Base-by-base conservation (phyloP, 345 rosid genomes). In the Aquilaria yunnanensis region DNA sequence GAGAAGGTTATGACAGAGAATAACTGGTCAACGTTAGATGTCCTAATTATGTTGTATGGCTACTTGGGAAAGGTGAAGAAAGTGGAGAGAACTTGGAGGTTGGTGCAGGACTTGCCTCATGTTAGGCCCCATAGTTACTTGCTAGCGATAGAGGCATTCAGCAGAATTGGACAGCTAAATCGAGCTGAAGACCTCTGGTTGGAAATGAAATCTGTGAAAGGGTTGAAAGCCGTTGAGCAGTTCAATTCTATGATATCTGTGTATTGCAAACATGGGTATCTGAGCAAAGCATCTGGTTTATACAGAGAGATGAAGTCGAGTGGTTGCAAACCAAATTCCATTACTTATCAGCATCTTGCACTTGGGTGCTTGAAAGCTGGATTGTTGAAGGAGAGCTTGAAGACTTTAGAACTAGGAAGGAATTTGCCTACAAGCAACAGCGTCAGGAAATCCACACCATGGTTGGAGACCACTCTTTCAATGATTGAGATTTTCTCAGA, bases 21-120 rank as follows among this genome's bases (percentile, higher is more conserved):
- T 62, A 90, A 88, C 65, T 94, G 97, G 99, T 88, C 96, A 9
- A 94, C 90, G 0, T 80, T 90, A 2, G 96, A 94, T 74, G 78
- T 88, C 62, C 78, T 93, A 54, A 79, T 90, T 62, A 88, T 90
- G 49, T 65, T 88, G 50, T 88, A 85, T 46, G 97, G 97, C 6
- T 79, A 74, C 75, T 69, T 94, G 57, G 79, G 82, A 6, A 88
- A 90, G 78, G 81, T 23, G 65, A 85, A 74, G 60, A 81, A 88
- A 58, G 70, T 94, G 12, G 82, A 77, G 65, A 81, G 84, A 75
- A 79, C 78, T 37, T 94, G 96, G 96, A 65, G 66, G 41, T 67
- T 52, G 32, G 59, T 94, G 53, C 75, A 68, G 74, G 84, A 81
- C 59, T 83, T 85, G 47, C 80, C 88, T 50, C 73, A 73, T 74